Evolutionary conservation across 2,329 filamentous ascomycete genomes (phyloP).

Genomic region (Ceratocystis eucalypticola): DNA sequence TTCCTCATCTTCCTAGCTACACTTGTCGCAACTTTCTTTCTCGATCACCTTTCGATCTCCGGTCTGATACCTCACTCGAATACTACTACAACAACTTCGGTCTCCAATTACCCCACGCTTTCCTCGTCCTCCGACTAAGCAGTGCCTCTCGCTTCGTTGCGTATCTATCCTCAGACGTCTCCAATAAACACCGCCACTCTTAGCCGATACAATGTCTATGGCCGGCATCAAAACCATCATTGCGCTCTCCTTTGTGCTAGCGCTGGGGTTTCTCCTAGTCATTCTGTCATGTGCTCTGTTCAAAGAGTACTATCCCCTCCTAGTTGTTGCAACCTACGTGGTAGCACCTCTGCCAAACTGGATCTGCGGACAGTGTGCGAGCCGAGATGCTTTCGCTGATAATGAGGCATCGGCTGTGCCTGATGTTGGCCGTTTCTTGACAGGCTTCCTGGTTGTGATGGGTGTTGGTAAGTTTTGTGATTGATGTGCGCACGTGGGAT

Average conservation of each 20-base stretch:
- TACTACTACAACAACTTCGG: neutral
- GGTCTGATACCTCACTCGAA: neutral
- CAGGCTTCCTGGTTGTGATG: constrained; percentile 93
- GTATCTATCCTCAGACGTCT: neutral
- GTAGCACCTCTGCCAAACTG: constrained; percentile 91
- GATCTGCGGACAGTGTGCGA: constrained; percentile 78
- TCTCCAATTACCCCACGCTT: neutral
- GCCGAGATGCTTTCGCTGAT: constrained; percentile 89
- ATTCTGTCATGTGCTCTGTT: constrained; percentile 95
- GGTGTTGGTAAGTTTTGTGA: constrained; percentile 62
- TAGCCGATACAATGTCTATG: constrained; percentile 38
- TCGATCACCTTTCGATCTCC: neutral
- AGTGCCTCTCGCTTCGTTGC: neutral
- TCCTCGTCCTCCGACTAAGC: neutral
- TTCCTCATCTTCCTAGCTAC: neutral
- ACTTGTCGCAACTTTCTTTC: neutral
- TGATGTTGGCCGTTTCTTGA: constrained; percentile 86
- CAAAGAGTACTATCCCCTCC: constrained; percentile 84
- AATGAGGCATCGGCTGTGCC: constrained; percentile 72
- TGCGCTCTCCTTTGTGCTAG: constrained; percentile 94
- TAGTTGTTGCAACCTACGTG: constrained; percentile 92
- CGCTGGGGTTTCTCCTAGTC: constrained; percentile 95
- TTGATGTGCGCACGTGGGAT: neutral
- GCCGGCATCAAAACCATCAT: constrained; percentile 98
- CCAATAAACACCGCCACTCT: neutral